Evolutionary conservation across 1,139 yeast genomes (phyloP).

Genomic region (Geotrichum macrosporum): DNA sequence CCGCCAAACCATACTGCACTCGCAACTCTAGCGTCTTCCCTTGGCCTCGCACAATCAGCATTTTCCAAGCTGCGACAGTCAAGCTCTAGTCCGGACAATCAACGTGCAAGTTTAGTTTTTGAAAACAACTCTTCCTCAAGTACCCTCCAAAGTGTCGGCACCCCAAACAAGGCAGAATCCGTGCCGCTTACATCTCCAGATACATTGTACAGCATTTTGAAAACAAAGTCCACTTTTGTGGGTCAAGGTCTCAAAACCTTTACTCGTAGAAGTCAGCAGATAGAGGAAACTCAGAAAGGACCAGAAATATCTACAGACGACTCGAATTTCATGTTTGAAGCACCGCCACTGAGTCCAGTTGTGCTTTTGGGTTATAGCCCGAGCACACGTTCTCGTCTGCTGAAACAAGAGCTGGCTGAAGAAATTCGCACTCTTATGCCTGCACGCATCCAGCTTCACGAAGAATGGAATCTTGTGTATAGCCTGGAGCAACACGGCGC

Average conservation of each 20-base stretch:
- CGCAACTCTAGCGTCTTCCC: constrained; percentile 9
- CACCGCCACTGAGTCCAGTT: constrained; percentile 48
- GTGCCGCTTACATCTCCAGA: background rate
- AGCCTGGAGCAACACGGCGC: constrained; percentile 90
- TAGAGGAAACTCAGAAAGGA: background rate
- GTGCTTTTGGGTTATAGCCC: constrained; percentile 53
- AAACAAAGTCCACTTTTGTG: constrained; percentile 1
- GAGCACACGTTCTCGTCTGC: constrained; percentile 52
- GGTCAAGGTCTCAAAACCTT: constrained; percentile 7
- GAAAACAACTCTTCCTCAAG: background rate
- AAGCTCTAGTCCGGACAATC: background rate
- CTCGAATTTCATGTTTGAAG: constrained; percentile 16
- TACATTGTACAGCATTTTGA: background rate
- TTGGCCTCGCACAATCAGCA: constrained; percentile 2
- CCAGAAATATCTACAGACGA: background rate
- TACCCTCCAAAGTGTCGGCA: background rate
- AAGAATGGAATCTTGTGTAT: constrained; percentile 72
- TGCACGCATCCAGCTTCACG: constrained; percentile 67
- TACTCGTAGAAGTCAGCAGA: background rate
- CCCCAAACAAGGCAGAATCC: background rate
- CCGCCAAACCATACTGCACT: constrained; percentile 3
- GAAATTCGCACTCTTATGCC: constrained; percentile 73
- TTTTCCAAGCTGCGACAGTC: background rate
- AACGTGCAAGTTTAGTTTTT: background rate
- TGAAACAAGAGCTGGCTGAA: constrained; percentile 59